Evolutionary conservation across 2,329 filamentous ascomycete species (phyloP), one percentile per base, ranked within the genome.

Genomic region (Daldinia sp.): DNA sequence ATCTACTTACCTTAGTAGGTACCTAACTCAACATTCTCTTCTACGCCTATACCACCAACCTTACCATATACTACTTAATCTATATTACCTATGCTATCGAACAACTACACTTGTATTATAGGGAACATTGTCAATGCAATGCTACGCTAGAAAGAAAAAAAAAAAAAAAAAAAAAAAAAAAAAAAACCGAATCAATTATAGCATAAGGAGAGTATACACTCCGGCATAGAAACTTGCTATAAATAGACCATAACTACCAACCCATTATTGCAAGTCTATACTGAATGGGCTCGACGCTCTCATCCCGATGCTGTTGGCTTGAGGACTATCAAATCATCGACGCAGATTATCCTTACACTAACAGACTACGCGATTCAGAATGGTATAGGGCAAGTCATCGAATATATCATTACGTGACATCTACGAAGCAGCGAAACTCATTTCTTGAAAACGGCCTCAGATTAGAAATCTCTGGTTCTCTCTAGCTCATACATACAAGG

Each of bases 381-480:
- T 18, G 37, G 18, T n/a, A 3, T 13, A 54, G 5, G 12, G 12
- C 28, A 28, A 18, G 28, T 39, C 33, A 44, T 41, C 18, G 35
- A n/a, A 13, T 33, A 60, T 10, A 41, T 26, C 41, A 48, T 39
- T 28, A 18, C 41, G 15, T 5, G 13, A 39, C 13, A 13, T 58
- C 15, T 57, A 35, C 55, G 23, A 48, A 33, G 3, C 20, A 42
- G 26, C 7, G n/a, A 15, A 20, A 53, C 37, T 7, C 6, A 57
- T 51, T 56, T 48, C 28, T 64, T 61, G 35, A 56, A 61, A 51
- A 41, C 18, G 63, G 48, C 46, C 33, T 59, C 39, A 30, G 57
- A 63, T 67, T 63, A 53, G 50, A 42, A 41, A 55, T 39, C 33
- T 30, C 35, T 44, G 23, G 35, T 46, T 65, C 61, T 65, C 61